These are phyloP conservation scores for Leccinum rimulosum DNA, from an alignment of 768 basidiomycete genomes.

Conservation along the genomic window DNA sequence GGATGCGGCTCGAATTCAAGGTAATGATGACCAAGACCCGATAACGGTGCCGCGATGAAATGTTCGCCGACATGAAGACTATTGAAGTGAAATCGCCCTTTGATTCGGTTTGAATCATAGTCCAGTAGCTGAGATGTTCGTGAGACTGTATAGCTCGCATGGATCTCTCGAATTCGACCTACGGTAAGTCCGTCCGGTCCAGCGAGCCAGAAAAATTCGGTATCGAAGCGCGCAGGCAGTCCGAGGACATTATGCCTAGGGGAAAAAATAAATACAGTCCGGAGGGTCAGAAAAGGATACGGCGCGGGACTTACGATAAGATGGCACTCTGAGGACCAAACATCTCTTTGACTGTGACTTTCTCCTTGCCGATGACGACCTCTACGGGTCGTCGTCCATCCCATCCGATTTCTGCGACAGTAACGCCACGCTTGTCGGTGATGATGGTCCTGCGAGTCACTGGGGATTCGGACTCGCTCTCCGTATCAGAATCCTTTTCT, in stretches of 20 bases:
- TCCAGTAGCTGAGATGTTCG: slow-evolving; percentile 44
- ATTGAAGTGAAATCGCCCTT: slow-evolving; percentile 52
- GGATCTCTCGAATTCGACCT: slow-evolving; percentile 17
- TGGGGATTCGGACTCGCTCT: slow-evolving; percentile 23
- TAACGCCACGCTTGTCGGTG: slow-evolving; percentile 38
- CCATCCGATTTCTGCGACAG: slow-evolving; percentile 52
- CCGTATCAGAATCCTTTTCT: slow-evolving; percentile 30
- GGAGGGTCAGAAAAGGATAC: not conserved
- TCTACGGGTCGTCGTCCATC: slow-evolving; percentile 49
- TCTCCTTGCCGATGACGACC: slow-evolving; percentile 50
- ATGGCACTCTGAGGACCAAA: slow-evolving; percentile 56
- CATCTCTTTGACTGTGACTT: slow-evolving; percentile 49
- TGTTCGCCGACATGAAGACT: slow-evolving; percentile 43
- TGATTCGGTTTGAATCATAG: slow-evolving; percentile 46
- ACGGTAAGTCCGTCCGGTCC: slow-evolving; percentile 53
- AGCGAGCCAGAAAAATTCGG: slow-evolving; percentile 59
- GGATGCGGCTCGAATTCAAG: slow-evolving; percentile 54
- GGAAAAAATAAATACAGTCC: not conserved
- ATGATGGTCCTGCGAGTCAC: slow-evolving; percentile 43
- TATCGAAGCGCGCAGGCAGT: slow-evolving; percentile 61
- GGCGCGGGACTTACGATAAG: slow-evolving; percentile 43
- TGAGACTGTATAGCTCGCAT: slow-evolving; percentile 4
- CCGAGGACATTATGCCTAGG: slow-evolving; percentile 56
- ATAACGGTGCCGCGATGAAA: slow-evolving; percentile 50
- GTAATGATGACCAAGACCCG: slow-evolving; percentile 54